Evolutionary conservation across 352 stramenopile genomes (phyloP).

Genomic region (Phytophthora agathidicida): DNA sequence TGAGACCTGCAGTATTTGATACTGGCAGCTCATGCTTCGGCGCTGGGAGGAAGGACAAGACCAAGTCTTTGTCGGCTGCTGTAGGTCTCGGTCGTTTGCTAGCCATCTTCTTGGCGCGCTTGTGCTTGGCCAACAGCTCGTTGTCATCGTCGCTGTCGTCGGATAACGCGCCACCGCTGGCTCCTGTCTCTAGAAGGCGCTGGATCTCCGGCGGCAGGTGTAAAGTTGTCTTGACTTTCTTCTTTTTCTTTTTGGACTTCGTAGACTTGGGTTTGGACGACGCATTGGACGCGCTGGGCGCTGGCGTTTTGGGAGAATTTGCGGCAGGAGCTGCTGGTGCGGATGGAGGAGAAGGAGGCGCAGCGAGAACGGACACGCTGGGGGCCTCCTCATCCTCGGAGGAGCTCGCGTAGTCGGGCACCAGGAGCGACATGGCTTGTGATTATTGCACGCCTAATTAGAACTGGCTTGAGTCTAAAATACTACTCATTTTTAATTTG

Average conservation of each 20-base stretch:
- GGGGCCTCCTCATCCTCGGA: slow-evolving; percentile 48
- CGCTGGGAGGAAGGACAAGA: slow-evolving; percentile 65
- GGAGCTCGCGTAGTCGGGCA: slow-evolving; percentile 66
- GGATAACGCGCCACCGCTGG: slow-evolving; percentile 12
- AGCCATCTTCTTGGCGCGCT: slow-evolving; percentile 40
- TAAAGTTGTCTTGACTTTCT: slow-evolving; percentile 57
- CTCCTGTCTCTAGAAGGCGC: slow-evolving; percentile 50
- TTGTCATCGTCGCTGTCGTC: slow-evolving; percentile 49
- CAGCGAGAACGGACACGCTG: not conserved
- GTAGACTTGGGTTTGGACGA: slow-evolving; percentile 19
- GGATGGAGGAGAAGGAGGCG: not conserved
- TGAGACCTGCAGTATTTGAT: not conserved
- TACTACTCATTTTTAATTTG: too few species aligned
- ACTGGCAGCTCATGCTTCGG: slow-evolving; percentile 54
- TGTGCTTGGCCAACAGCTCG: slow-evolving; percentile 61
- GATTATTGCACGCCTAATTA: too few species aligned
- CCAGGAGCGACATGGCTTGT: slow-evolving; percentile 49
- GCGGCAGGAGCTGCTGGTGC: not conserved
- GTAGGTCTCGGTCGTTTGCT: slow-evolving; percentile 38
- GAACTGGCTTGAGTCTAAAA: too few species aligned
- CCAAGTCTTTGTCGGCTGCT: slow-evolving; percentile 7
- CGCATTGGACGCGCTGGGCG: not conserved
- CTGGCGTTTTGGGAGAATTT: not conserved
- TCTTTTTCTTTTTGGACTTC: slow-evolving; percentile 34
- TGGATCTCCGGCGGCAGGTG: slow-evolving; percentile 66